Base-by-base conservation (phyloP, 1,139 yeast genomes). In the Hanseniaspora sp. region DNA sequence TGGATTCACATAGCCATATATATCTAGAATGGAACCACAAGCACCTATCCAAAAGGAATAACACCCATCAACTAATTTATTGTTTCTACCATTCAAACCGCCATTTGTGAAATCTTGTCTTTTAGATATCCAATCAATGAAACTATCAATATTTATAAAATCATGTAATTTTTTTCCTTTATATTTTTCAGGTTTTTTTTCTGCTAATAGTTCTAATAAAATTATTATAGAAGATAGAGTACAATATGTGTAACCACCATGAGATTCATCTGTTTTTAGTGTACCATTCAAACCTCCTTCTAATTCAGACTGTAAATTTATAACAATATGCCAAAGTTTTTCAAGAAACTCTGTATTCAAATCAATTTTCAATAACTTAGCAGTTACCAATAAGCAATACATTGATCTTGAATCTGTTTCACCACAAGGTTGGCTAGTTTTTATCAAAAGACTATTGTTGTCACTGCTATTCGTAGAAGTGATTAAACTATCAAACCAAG, bases 21-120 rank as follows among this genome's bases (percentile, higher is more conserved):
- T 67, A 1, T 74, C 61, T 0, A 82, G 65, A 1, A 76, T 69
- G 57, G 86, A 92, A 11, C 87, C 62, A 43, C 90, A 68, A 0
- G 87, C 95, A 0, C 98, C 98, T 1, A 90, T 83, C 98, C 98
- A 92, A 66, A 85, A 94, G 63, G 90, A 80, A 67, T 94, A 94
- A 67, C 99, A 94, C 0, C 95, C 96, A 67, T 94, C 99, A 0
- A 92, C 97, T 44, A 94, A 74, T 67, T 94, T 94, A 65, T 92
- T 90, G 0, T 95, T 79, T 56, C 99, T 76, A 0, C 99, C 99
- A 9, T 82, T 76, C 48, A 90, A 76, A 0, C 97, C 96, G 7
- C 95, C 95, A 64, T 88, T 96, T 7, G 79, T 67, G 37, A 71
- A 71, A 57, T 74, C 71, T 64, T 92, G 98, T 44, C 95, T 76